Evolutionary conservation across 2,329 filamentous ascomycete genomes (phyloP).

Genomic region (Neofusicoccum parvum): DNA sequence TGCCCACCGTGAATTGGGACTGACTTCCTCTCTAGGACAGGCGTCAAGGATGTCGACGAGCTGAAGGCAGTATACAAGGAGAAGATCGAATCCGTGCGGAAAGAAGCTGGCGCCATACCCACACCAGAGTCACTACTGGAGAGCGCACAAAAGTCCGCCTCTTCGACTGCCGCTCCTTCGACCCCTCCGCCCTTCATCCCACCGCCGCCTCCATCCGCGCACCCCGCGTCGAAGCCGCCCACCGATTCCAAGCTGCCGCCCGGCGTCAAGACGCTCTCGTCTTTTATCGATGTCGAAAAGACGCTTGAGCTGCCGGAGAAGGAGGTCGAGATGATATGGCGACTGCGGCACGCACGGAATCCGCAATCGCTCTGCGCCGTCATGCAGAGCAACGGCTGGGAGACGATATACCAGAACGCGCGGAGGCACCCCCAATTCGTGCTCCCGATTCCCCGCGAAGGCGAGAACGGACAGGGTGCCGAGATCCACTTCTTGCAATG

Average conservation of each 20-base stretch:
- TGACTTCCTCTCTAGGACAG: slow-evolving; percentile 48
- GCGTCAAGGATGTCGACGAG: slow-evolving; percentile 69
- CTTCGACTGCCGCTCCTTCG: slow-evolving; percentile 23
- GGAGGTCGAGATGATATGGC: slow-evolving; percentile 88
- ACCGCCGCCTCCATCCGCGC: slow-evolving; percentile 30
- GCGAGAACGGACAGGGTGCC: slow-evolving; percentile 60
- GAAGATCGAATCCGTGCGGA: slow-evolving; percentile 73
- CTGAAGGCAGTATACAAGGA: slow-evolving; percentile 83
- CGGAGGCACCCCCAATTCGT: slow-evolving; percentile 84
- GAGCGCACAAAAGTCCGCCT: slow-evolving; percentile 27
- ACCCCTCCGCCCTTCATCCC: slow-evolving; percentile 32
- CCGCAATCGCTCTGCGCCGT: slow-evolving; percentile 79
- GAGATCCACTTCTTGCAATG: slow-evolving; percentile 98
- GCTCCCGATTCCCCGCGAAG: slow-evolving; percentile 74
- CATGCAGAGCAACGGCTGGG: slow-evolving; percentile 74
- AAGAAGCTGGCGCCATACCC: slow-evolving; percentile 60
- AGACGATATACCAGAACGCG: slow-evolving; percentile 70
- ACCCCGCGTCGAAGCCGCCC: slow-evolving; percentile 22
- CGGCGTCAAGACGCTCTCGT: slow-evolving; percentile 65
- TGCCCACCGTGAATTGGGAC: slow-evolving; percentile 1
- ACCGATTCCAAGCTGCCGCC: slow-evolving; percentile 35
- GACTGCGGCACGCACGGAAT: slow-evolving; percentile 76
- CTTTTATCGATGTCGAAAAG: slow-evolving; percentile 80
- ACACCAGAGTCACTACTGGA: slow-evolving; percentile 50
- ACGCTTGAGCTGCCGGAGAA: slow-evolving; percentile 70